These are phyloP conservation scores for Taphrina populina DNA, from an alignment of 1,139 yeast species.

Conservation along the genomic window DNA sequence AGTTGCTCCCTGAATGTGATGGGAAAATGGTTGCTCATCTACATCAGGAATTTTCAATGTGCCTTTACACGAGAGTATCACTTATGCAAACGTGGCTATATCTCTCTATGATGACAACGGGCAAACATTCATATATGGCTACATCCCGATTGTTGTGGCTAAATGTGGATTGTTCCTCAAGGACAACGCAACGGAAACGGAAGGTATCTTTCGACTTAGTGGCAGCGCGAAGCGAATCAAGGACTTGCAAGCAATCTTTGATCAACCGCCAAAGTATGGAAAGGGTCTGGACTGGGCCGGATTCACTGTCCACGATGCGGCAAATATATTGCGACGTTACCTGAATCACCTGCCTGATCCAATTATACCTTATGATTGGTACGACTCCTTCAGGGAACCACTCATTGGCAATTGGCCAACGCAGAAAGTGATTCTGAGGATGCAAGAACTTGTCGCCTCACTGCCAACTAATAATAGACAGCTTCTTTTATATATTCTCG, in stretches of 20 bases:
- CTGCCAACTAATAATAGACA: slow-evolving; percentile 75
- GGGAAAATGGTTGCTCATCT: too few species aligned
- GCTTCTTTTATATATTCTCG: slow-evolving; percentile 81
- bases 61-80: slow-evolving; percentile 66
- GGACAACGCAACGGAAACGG: slow-evolving; percentile 63
- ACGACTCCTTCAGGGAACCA: slow-evolving; percentile 79
- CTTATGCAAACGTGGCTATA: slow-evolving; percentile 72
- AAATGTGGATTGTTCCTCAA: slow-evolving; percentile 87
- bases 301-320: slow-evolving; percentile 96
- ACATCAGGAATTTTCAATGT: slow-evolving; percentile 77
- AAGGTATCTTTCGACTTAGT: slow-evolving; percentile 90
- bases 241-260: slow-evolving; percentile 78
- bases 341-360: slow-evolving; percentile 91
- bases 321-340: slow-evolving; percentile 79
- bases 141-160: slow-evolving; percentile 87
- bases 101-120: slow-evolving; percentile 54
- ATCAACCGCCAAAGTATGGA: slow-evolving; percentile 86
- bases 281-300: slow-evolving; percentile 87
- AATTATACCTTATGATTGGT: slow-evolving; percentile 72
- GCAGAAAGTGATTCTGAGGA: slow-evolving; percentile 47
- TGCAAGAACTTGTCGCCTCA: slow-evolving; percentile 63
- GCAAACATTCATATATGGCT: slow-evolving; percentile 68
- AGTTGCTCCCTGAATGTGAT: neutral
- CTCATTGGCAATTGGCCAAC: slow-evolving; percentile 36
- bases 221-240: slow-evolving; percentile 88